Evolutionary conservation across 306 rosid genomes (phyloP).

Genomic region (Vigna nakashimae): DNA sequence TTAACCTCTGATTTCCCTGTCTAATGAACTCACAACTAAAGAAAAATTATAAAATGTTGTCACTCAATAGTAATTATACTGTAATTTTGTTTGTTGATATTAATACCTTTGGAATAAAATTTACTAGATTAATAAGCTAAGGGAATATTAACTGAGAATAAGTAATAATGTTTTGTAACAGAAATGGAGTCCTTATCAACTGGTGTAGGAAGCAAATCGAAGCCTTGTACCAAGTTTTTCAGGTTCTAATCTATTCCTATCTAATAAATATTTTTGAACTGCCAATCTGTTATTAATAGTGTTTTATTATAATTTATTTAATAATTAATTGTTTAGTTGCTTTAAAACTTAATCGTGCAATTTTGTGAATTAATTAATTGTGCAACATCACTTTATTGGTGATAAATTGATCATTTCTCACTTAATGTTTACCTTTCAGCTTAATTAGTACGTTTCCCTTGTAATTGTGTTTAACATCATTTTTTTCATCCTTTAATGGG

Average conservation of each 20-base stretch:
- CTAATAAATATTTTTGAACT: slow-evolving; percentile 57
- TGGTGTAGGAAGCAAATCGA: slow-evolving; percentile 99
- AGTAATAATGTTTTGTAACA: slow-evolving; percentile 92
- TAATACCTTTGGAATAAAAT: slow-evolving; percentile 36
- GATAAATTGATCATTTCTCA: slow-evolving; percentile 35
- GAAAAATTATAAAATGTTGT: slow-evolving; percentile 24
- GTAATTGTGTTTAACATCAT: slow-evolving; percentile 34
- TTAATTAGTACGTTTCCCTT: slow-evolving; percentile 11
- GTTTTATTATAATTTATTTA: slow-evolving; percentile 42
- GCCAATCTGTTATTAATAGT: slow-evolving; percentile 40
- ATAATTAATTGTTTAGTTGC: slow-evolving; percentile 46
- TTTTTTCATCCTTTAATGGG: slow-evolving; percentile 22
- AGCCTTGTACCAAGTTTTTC: slow-evolving; percentile 99
- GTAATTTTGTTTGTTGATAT: not conserved
- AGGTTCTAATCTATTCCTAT: slow-evolving; percentile 91
- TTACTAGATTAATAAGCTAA: slow-evolving; percentile 58
- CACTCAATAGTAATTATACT: not conserved
- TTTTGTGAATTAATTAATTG: slow-evolving; percentile 57
- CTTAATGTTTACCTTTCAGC: slow-evolving; percentile 33
- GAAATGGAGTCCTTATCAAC: slow-evolving; percentile 86
- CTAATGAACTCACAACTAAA: slow-evolving; percentile 20
- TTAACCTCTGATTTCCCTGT: not conserved
- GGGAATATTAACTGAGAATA: slow-evolving; percentile 67
- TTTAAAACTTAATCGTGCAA: slow-evolving; percentile 48
- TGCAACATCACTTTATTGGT: not conserved